Conservation (phyloP, 345 rosid genomes). For the Eucalyptus sideroxylon region DNA sequence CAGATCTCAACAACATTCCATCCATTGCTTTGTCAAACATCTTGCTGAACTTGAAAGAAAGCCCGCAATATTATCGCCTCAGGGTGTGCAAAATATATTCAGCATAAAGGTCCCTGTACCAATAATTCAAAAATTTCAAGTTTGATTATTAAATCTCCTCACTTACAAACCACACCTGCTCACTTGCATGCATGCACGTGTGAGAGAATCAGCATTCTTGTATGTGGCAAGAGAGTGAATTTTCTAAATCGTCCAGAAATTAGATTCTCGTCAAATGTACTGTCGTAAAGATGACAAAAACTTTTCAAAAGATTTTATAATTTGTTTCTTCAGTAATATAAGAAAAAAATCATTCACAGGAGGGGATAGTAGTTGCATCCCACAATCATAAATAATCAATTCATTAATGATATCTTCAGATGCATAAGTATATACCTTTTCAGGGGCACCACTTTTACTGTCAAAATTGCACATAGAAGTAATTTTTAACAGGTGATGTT, state of each 20-base stretch:
- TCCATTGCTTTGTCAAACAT: background rate
- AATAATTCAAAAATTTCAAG: background rate
- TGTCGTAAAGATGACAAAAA: background rate
- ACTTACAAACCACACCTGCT: background rate
- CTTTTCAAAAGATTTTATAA: background rate
- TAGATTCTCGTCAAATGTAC: background rate
- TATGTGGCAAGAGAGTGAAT: background rate
- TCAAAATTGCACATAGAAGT: background rate
- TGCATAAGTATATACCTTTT: background rate
- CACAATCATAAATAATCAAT: background rate
- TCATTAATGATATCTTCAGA: background rate
- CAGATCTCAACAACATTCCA: background rate
- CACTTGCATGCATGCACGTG: background rate
- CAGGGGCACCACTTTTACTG: background rate
- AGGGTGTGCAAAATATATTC: conserved; percentile 69
- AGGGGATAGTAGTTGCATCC: background rate
- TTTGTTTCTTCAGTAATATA: background rate
- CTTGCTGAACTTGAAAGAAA: background rate
- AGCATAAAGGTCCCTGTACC: conserved; percentile 84
- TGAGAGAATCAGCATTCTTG: background rate
- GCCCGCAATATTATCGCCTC: conserved; percentile 33
- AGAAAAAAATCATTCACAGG: background rate
- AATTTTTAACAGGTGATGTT: background rate
- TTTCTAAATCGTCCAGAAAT: background rate
- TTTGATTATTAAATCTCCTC: background rate